These are phyloP conservation scores for Astrothelium subdiscretum DNA, from an alignment of 495 filamentous ascomycete species.

Conservation along the genomic window DNA sequence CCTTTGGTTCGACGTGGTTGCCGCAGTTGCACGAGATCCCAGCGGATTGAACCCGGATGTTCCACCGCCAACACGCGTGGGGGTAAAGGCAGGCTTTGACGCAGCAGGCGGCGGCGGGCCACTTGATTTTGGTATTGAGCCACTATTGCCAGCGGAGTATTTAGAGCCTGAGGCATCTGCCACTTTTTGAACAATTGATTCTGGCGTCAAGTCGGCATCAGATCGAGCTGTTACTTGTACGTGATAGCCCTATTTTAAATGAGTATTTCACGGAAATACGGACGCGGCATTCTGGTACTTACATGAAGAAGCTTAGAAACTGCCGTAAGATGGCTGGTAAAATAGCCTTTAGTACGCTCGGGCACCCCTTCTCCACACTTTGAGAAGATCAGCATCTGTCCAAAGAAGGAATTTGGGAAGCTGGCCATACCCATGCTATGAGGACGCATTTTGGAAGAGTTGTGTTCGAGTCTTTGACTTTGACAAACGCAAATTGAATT, in stretches of 20 bases:
- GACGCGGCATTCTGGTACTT: conserved; percentile 19
- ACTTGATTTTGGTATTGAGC: conserved; percentile 35
- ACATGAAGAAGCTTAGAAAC: conserved; percentile 84
- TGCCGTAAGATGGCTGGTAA: conserved; percentile 81
- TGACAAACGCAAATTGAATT: conserved; percentile 93
- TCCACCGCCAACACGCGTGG: conserved; percentile 55
- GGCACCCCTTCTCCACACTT: conserved; percentile 93
- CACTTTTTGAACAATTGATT: conserved; percentile 85
- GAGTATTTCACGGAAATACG: conserved; percentile 1
- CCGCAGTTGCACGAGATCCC: conserved; percentile 37
- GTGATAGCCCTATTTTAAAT: conserved; percentile 63
- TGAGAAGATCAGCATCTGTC: conserved; percentile 6
- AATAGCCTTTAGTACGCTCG: conserved; percentile 94
- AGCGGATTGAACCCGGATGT: conserved; percentile 52
- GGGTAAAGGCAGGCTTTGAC: conserved; percentile 82
- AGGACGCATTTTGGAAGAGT: conserved; percentile 83
- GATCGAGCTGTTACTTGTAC: conserved; percentile 93
- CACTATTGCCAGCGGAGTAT: conserved; percentile 56
- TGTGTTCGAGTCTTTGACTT: conserved; percentile 90
- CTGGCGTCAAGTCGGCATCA: conserved; percentile 73
- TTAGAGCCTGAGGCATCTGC: conserved; percentile 92
- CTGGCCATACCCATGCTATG: conserved; percentile 61
- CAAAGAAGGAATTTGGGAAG: not conserved
- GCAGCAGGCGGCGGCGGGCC: conserved; percentile 56
- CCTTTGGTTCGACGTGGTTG: conserved; percentile 35